Evolutionary conservation across 257 asterid species (phyloP).

Genomic region (Solanum ossicruentum): DNA sequence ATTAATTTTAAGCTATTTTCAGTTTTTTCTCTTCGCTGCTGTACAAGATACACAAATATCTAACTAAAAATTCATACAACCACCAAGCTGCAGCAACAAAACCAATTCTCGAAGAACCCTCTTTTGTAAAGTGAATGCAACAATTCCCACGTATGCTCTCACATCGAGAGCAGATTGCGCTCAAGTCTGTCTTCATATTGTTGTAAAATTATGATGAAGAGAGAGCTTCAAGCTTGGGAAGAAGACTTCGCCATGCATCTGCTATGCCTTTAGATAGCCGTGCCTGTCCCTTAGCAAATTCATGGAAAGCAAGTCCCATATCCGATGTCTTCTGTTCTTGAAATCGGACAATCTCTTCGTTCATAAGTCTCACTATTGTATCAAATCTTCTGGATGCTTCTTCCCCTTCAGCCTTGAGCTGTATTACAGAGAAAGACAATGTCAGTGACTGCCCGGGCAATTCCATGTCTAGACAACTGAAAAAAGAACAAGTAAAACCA

Average conservation of each 20-base stretch:
- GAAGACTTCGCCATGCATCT: slow-evolving; percentile 92
- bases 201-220: slow-evolving; percentile 11
- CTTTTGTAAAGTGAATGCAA: background rate
- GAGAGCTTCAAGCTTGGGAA: slow-evolving; percentile 84
- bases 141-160: background rate
- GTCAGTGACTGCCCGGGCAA: background rate
- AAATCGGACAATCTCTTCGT: slow-evolving; percentile 67
- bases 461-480: background rate
- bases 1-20: background rate
- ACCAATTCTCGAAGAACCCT: background rate
- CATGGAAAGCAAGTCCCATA: slow-evolving; percentile 89
- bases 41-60: slow-evolving; percentile 36
- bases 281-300: slow-evolving; percentile 88
- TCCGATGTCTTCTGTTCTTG: slow-evolving; percentile 89
- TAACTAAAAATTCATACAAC: slow-evolving; percentile 1
- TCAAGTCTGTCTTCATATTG: background rate
- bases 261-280: slow-evolving; percentile 59
- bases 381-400: slow-evolving; percentile 71
- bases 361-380: slow-evolving; percentile 67
- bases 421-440: slow-evolving; percentile 1
- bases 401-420: slow-evolving; percentile 62
- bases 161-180: background rate
- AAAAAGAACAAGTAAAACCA: background rate
- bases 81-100: background rate
- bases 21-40: slow-evolving; percentile 8